Evolutionary conservation across 257 asterid species (phyloP).

Genomic region (Scutellaria barbata): DNA sequence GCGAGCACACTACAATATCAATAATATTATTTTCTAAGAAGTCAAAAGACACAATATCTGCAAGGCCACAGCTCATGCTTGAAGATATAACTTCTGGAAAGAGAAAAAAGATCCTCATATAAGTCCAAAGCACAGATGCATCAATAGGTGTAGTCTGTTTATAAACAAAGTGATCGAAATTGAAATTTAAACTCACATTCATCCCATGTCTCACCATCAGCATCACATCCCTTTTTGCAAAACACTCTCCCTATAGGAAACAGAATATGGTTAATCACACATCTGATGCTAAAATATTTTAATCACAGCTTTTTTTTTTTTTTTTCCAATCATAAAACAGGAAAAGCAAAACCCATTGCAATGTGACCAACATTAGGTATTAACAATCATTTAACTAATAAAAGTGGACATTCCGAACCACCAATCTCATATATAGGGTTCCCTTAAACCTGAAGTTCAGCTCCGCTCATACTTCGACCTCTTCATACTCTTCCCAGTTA

Average conservation of each 20-base stretch:
- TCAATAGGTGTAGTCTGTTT: slow-evolving; percentile 33
- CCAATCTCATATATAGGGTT: slow-evolving; percentile 14
- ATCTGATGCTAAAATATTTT: slow-evolving; percentile 40
- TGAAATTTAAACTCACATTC: slow-evolving; percentile 63
- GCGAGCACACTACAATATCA: slow-evolving; percentile 10
- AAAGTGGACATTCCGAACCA: not conserved
- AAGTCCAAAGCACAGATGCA: not conserved
- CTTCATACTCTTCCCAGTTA: not conserved
- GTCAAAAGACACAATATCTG: not conserved
- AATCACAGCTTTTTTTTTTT: not conserved
- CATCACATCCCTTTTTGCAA: slow-evolving; percentile 89
- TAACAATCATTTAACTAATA: not conserved
- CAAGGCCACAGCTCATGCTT: not conserved
- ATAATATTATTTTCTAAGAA: not conserved
- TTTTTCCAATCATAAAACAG: not conserved
- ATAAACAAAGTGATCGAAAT: slow-evolving; percentile 26
- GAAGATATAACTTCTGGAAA: slow-evolving; percentile 13
- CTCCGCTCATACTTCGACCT: too few species aligned
- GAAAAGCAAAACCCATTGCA: slow-evolving; percentile 5
- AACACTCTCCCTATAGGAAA: slow-evolving; percentile 81
- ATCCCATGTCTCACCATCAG: slow-evolving; percentile 84
- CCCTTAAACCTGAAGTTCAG: not conserved
- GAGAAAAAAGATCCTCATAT: not conserved
- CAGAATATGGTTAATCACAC: slow-evolving; percentile 28
- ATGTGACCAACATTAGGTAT: not conserved